Conservation (phyloP, 2,329 filamentous ascomycete species). For the Alternaria triticimaculans region DNA sequence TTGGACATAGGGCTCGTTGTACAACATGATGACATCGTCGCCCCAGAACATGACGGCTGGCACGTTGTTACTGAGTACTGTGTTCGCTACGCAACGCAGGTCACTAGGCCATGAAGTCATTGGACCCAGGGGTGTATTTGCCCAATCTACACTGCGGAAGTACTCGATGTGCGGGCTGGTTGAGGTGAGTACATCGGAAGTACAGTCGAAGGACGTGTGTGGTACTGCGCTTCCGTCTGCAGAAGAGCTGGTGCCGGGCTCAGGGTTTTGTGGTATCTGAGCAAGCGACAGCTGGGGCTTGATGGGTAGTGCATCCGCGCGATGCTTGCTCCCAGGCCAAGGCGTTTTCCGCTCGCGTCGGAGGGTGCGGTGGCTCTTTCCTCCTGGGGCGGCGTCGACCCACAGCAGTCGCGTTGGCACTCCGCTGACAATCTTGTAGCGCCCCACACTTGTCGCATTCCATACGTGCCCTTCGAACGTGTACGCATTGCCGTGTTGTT, state of each 20-base stretch:
- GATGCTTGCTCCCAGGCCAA: constrained; percentile 52
- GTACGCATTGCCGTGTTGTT: constrained; percentile 23
- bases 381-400: constrained; percentile 9
- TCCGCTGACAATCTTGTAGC: constrained; percentile 42
- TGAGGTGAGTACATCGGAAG: constrained; percentile 11
- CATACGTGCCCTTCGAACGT: constrained; percentile 37
- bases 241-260: neutral
- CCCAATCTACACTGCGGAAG: constrained; percentile 74
- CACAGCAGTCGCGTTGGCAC: constrained; percentile 17
- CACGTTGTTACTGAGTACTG: constrained; percentile 65
- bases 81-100: constrained; percentile 75
- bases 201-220: constrained; percentile 23
- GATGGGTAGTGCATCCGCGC: constrained; percentile 46
- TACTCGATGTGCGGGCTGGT: constrained; percentile 67
- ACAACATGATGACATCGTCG: constrained; percentile 44
- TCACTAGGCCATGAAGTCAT: constrained; percentile 73
- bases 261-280: neutral
- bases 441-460: constrained; percentile 30
- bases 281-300: constrained; percentile 29
- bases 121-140: constrained; percentile 71
- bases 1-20: constrained; percentile 47
- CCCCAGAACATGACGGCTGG: constrained; percentile 71
- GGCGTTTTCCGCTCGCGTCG: constrained; percentile 46
- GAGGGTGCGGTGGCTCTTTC: neutral
- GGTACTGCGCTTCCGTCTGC: neutral